Evolutionary conservation across 495 filamentous ascomycete genomes (phyloP), one percentile per base, ranked within the genome.

Genomic region (Filosporella fistucella): DNA sequence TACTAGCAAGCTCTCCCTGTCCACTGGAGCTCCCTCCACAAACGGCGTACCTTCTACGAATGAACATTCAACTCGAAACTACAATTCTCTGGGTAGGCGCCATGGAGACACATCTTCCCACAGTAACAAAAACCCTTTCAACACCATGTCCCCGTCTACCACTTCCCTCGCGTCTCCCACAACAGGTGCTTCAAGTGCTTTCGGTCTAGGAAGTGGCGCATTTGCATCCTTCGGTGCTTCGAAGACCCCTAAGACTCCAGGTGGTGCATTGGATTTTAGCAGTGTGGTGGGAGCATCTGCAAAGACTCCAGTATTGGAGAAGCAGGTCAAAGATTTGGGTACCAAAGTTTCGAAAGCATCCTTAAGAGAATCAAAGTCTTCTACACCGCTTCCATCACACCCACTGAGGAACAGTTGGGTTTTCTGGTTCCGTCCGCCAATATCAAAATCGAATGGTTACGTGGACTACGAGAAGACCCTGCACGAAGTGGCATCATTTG

Each of bases 401-500:
- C 71, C 70, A 33, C 68, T 98, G 52, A 91, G 87, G 63, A 81
- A 89, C 61, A 85, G 80, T 41, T 98, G 93, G 93, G 85, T 95
- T 7, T 88, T 98, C 57, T 96, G 91, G 89, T 98, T 94, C 67
- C 82, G 93, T 22, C 90, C 90, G 28, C 90, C 90, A 38, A 94
- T 90, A 47, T 86, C 88, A 35, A 96, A 96, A 71, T 77, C 76
- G 7, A 81, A 82, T 53, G 80, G 80, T 9, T 97, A 89, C 65
- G 90, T 91, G 64, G 93, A 98, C 66, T 98, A 97, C 61, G 93
- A 98, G 64, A 96, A 97, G 69, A 96, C 91, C 12, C 87, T 90
- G 34, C 83, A 91, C 56, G 78, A 89, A 13, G 79, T 97, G 56
- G 91, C 88, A 44, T 71, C 76, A 32, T 88, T 94, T 62, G 77